Base-by-base conservation (phyloP, 768 basidiomycete species). In the Leucocoprinus leucothites region DNA sequence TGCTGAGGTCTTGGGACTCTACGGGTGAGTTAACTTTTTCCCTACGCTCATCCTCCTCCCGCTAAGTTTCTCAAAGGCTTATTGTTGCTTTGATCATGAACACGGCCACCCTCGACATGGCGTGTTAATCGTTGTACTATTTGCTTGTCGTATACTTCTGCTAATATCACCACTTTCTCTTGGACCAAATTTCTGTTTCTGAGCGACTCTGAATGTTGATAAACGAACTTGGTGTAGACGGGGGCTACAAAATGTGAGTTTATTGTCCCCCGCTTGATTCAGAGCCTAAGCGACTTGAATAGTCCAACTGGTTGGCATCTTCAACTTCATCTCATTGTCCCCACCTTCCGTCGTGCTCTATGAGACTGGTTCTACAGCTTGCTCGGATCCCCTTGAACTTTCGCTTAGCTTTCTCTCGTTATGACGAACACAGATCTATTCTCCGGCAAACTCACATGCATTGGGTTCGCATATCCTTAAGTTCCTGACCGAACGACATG, bases 31-130 rank as follows among this genome's bases (percentile, higher is more conserved):
- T 34, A 3, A 38, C 19, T 46, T 51, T 31, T 35, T 25, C 34
- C 21, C 35, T 48, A 3, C 36, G 25, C 34, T 7, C 3, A 11
- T 34, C 24, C 1, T 3, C 18, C 6, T 46, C 48, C 36, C 31
- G 46, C 58, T 34, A 44, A 42, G 53, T 8, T 34, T 14, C 1
- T 45, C 42, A 2, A 57, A 87, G 89, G 34, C 78, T 91, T 48
- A 91, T 97, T 60, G 91, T 97, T 48, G 91, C 92, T 7, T 78
- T 97, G 26, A 89, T 97, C 45, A 89, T 97, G 84, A 94, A 97
- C 71, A 89, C 92, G 9, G 80, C 76, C 28, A 42, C 46, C 14
- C 40, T 48, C 19, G 40, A 38, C 5, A 31, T 56, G 47, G 16
- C 54, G 16, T 56, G 54, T 35, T 56, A 44, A 56, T 24, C 11